Conservation (phyloP, 768 basidiomycete genomes). For the Goffeauzyma gilvescens region DNA sequence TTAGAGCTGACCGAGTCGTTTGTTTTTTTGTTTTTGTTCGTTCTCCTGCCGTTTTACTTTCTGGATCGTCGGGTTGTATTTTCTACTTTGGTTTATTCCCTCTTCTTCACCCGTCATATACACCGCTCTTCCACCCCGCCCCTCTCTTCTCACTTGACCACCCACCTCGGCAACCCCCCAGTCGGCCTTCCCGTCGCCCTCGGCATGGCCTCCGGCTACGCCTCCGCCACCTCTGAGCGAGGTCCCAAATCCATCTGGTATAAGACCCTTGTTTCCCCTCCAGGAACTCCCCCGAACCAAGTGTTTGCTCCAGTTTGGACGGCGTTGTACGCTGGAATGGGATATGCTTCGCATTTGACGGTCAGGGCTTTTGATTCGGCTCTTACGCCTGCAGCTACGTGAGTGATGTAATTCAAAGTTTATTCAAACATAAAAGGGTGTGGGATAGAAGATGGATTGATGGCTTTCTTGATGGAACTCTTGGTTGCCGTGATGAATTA, state of each 20-base stretch:
- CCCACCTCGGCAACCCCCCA: not conserved
- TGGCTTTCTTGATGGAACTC: too few species aligned
- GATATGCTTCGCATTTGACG: constrained; percentile 48
- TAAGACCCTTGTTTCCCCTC: constrained; percentile 40
- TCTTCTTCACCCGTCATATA: too few species aligned
- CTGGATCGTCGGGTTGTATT: too few species aligned
- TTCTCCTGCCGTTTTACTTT: too few species aligned
- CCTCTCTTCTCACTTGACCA: not conserved
- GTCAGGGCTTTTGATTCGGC: constrained; percentile 40
- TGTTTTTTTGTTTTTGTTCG: too few species aligned
- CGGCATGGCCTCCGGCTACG: constrained; percentile 40
- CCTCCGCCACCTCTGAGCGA: constrained; percentile 37
- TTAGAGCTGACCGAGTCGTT: too few species aligned
- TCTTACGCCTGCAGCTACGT: constrained; percentile 36
- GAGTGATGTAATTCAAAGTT: too few species aligned
- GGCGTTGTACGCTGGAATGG: constrained; percentile 41
- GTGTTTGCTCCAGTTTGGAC: constrained; percentile 48
- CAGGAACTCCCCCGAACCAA: constrained; percentile 39
- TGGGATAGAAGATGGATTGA: too few species aligned
- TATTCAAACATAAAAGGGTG: too few species aligned
- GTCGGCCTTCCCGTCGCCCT: constrained; percentile 44
- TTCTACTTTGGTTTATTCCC: too few species aligned
- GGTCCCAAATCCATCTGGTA: constrained; percentile 40
- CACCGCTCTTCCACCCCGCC: constrained; percentile 2
- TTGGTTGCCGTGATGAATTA: too few species aligned